These are phyloP conservation scores for Coprinopsis cinerea DNA, from an alignment of 768 basidiomycete species.

Conservation along the genomic window DNA sequence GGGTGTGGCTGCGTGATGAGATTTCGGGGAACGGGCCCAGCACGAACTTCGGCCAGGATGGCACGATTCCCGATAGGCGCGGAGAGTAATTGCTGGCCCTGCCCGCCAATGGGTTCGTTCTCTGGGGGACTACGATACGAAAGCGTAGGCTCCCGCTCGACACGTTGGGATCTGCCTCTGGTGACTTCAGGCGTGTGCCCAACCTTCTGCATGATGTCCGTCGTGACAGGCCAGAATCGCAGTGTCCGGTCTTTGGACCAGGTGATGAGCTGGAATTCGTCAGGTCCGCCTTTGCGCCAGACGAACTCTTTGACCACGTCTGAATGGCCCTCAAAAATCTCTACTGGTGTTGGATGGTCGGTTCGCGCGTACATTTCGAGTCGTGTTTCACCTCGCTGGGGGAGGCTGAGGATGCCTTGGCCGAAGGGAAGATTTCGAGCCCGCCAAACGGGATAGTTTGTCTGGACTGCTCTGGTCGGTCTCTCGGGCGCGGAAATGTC, in stretches of 20 bases:
- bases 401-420: constrained; percentile 76
- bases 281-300: constrained; percentile 69
- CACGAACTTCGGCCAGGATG: constrained; percentile 68
- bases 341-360: constrained; percentile 44
- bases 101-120: constrained; percentile 13
- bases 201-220: constrained; percentile 62
- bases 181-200: constrained; percentile 32
- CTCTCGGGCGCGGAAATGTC: constrained; percentile 38
- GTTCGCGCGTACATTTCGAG: constrained; percentile 76
- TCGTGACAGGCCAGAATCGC: constrained; percentile 83
- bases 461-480: constrained; percentile 53
- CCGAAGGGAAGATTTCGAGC: constrained; percentile 93
- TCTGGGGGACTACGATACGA: constrained; percentile 58
- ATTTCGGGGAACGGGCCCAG: constrained; percentile 34
- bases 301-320: constrained; percentile 98
- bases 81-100: constrained; percentile 44
- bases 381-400: constrained; percentile 80
- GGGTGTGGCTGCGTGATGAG: constrained; percentile 24
- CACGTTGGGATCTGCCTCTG: constrained; percentile 26
- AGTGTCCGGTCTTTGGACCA: constrained; percentile 89
- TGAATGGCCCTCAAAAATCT: constrained; percentile 79
- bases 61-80: constrained; percentile 62
- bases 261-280: constrained; percentile 56
- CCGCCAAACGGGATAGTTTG: constrained; percentile 90
- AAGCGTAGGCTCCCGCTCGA: constrained; percentile 20